Conservation (phyloP, 2,329 filamentous ascomycete species). For the Gliomastix tumulicola region DNA sequence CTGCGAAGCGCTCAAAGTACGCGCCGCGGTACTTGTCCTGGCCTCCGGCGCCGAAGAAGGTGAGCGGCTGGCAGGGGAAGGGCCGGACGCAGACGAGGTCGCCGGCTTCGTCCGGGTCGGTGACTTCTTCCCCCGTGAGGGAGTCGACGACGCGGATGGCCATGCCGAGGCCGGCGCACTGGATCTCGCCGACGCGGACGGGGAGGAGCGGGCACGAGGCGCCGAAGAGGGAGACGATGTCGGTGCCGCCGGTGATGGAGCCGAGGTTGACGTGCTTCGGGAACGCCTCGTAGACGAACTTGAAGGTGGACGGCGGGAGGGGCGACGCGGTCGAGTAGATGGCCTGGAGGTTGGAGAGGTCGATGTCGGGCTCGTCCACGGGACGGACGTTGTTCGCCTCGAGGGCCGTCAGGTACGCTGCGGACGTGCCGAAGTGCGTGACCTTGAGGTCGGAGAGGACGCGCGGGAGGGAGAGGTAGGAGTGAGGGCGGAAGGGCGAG, state of each 20-base stretch:
- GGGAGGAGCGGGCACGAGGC: conserved; percentile 72
- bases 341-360: conserved; percentile 63
- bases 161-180: conserved; percentile 74
- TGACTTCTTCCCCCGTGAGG: conserved; percentile 44
- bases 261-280: conserved; percentile 75
- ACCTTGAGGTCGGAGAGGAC: conserved; percentile 76
- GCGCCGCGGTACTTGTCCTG: conserved; percentile 71
- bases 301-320: conserved; percentile 85
- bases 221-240: conserved; percentile 93
- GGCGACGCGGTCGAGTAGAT: conserved; percentile 95
- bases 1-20: conserved; percentile 80
- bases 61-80: conserved; percentile 86
- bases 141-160: conserved; percentile 58
- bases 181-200: conserved; percentile 67
- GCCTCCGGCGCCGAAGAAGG: conserved; percentile 67
- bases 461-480: conserved; percentile 73
- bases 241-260: conserved; percentile 92
- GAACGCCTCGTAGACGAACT: conserved; percentile 81
- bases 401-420: conserved; percentile 85
- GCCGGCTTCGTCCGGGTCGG: conserved; percentile 58
- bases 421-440: conserved; percentile 91
- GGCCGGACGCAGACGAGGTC: conserved; percentile 82
- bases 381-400: conserved; percentile 69
- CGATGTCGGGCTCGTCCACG: conserved; percentile 39
- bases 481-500: conserved; percentile 76